Percentiles rank a stretch among this genome's conserved stretches.
phyloP scores from a whole-genome alignment of 164 flowering plant genomes.

The Euptelea pleiosperma region DNA sequence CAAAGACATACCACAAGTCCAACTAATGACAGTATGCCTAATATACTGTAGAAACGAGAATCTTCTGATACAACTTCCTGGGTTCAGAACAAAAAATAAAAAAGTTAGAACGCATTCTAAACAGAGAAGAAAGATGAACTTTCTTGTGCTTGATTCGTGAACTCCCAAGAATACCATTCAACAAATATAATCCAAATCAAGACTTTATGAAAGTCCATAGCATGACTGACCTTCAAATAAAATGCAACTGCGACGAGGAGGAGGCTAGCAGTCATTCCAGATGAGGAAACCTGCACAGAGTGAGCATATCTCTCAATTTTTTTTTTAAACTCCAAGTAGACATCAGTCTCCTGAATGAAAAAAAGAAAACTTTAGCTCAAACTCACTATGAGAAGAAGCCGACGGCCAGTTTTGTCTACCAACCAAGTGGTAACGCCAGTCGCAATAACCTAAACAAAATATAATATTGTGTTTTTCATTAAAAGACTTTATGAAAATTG shows the following conservation, averaged over 20 bases:
- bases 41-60: conserved; percentile 41
- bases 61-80: conserved; percentile 46
- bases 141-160: background rate
- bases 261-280: conserved; percentile 80
- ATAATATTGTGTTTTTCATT: conserved; percentile 4
- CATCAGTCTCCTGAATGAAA: conserved; percentile 4
- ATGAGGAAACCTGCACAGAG: conserved; percentile 57
- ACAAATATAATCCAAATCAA: background rate
- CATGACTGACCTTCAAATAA: conserved; percentile 54
- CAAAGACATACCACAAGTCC: conserved; percentile 81
- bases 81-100: conserved; percentile 2
- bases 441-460: conserved; percentile 61
- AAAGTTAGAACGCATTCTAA: conserved; percentile 4
- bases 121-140: background rate
- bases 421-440: conserved; percentile 84
- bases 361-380: background rate
- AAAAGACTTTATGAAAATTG: conserved; percentile 6
- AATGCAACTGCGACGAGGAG: conserved; percentile 71
- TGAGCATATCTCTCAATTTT: background rate
- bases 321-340: background rate
- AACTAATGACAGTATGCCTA: conserved; percentile 62
- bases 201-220: background rate
- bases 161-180: background rate
- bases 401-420: conserved; percentile 84
- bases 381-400: conserved; percentile 88